Percentiles rank a stretch among this genome's conserved stretches.
phyloP scores from a whole-genome alignment of 352 stramenopile species.

The Pythium coloratum region DNA sequence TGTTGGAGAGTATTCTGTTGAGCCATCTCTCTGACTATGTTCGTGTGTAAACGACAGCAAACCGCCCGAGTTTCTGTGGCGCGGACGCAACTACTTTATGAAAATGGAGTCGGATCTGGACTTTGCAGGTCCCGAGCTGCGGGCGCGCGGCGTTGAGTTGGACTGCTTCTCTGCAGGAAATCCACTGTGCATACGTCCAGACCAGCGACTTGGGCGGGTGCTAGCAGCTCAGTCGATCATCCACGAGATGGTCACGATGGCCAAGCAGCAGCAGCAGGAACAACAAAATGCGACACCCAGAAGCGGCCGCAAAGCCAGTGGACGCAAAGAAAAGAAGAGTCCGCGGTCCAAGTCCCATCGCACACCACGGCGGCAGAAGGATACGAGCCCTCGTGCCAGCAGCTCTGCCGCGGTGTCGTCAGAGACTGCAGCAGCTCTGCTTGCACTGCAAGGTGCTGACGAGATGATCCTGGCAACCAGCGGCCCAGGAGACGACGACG shows the following conservation, averaged over 20 bases:
- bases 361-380: background rate
- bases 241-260: slow-evolving; percentile 62
- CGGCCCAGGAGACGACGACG: background rate
- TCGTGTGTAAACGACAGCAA: slow-evolving; percentile 30
- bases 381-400: background rate
- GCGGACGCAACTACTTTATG: slow-evolving; percentile 70
- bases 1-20: background rate
- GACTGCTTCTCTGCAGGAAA: slow-evolving; percentile 60
- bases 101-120: slow-evolving; percentile 74
- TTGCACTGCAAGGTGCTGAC: slow-evolving; percentile 9
- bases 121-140: slow-evolving; percentile 58
- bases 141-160: slow-evolving; percentile 48
- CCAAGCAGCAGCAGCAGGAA: slow-evolving; percentile 1
- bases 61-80: slow-evolving; percentile 70
- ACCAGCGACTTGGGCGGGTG: slow-evolving; percentile 72
- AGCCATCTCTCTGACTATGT: background rate
- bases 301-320: background rate
- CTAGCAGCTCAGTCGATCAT: slow-evolving; percentile 74
- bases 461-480: slow-evolving; percentile 20
- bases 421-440: background rate
- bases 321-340: slow-evolving; percentile 3
- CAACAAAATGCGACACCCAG: background rate
- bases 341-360: background rate
- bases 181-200: slow-evolving; percentile 61
- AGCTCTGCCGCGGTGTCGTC: background rate